Evolutionary conservation across 495 filamentous ascomycete species (phyloP), one percentile per base, ranked within the genome.

Genomic region (Aspergillus sclerotioniger): DNA sequence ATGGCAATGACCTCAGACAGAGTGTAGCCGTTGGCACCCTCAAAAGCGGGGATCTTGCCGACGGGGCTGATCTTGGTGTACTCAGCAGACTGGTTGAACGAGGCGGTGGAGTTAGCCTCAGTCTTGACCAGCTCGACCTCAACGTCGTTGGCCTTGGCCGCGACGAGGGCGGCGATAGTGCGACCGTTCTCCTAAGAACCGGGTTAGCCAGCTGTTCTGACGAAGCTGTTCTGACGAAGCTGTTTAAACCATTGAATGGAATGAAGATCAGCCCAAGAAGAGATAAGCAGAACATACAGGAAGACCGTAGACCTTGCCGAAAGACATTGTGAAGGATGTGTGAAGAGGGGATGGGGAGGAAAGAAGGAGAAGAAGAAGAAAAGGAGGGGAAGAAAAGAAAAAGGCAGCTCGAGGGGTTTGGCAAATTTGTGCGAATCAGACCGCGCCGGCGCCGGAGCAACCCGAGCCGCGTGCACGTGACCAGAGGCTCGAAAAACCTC

Each of bases 301-400:
- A 73, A 84, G 85, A 73, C 86, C 88, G 82, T 94, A 98, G 68
- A 98, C 82, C 84, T 96, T 98, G 81, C 94, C 94, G 84, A 98
- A 98, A 62, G 87, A 76, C 90, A 93, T 95, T 73, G 80, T 90
- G 77, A 74, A 69, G 50, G 61, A 43, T 54, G 49, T 56, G 60
- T 68, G 60, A 66, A 58, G 65, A 59, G 61, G 55, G 66, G 56
- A 64, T 57, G 54, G 58, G 59, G 68, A 64, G 67, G 63, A 61
- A 65, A 63, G 62, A 63, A 56, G 61, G 61, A 66, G 64, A 67
- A 53, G 48, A 56, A 56, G 67, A 63, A 60, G 53, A 62, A 56
- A 66, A 66, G 62, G 68, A 73, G 70, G 69, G 71, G 64, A 67
- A 68, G 62, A 62, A 65, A 58, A 58, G 52, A 46, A 44, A 50